Base-by-base conservation (phyloP, 2,329 filamentous ascomycete species). In the Neopestalotiopsis clavispora region DNA sequence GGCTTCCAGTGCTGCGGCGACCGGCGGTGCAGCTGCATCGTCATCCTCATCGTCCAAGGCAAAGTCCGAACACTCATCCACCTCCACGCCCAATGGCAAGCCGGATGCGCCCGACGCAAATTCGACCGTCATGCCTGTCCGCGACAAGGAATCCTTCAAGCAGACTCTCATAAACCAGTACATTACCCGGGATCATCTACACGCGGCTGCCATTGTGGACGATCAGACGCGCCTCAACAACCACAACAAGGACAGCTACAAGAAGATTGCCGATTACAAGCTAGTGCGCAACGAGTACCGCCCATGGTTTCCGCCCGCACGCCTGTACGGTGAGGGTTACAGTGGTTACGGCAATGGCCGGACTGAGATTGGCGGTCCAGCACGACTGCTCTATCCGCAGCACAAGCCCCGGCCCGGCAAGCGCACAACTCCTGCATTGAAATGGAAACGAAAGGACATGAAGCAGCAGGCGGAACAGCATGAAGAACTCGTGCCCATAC, bases 401-500 rank as follows among this genome's bases (percentile, higher is more conserved):
- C 89, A 93, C 74, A 92, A 94, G 78, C 90, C 89, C 71, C 90
- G 92, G 67, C 91, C 92, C 0, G 95, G 94, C 49, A 92, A 92
- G 74, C 90, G 93, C 73, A 90, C 91, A 74, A 92, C 94, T 13
- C 89, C 90, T 40, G 85, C 91, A 70, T 81, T 97, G 64, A 92
- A 92, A 72, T 89, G 95, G 72, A 87, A 89, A 74, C 90, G 93
- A 75, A 94, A 94, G 78, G 94, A 97, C 73, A 88, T 95, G 84
- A 88, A 90, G 71, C 89, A 91, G 73, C 96, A 98, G 82, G 94
- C 94, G 30, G 95, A 98, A 74, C 92, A 95, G 77, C 87, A 94
- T 66, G 96, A 99, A 79, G 94, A 98, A 77, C 84, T 99, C 67
- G 93, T 98, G 1, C 96, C 96, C 2, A 88, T 99, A 72, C 90